phyloP scores from a whole-genome alignment of 352 stramenopile genomes.

The Globisporangium parvum region DNA sequence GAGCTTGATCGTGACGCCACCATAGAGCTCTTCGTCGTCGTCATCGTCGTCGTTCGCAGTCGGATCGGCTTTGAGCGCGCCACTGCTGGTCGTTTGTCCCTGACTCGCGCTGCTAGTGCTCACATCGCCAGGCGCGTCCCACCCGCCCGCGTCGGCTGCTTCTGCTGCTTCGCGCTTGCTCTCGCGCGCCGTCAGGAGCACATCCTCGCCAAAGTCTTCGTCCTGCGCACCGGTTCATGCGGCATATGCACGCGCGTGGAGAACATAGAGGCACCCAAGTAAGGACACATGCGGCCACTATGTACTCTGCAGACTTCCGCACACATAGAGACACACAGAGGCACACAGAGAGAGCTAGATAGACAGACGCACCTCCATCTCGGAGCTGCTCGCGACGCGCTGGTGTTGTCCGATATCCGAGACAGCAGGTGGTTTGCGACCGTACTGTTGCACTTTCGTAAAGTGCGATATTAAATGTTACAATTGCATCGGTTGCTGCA shows the following conservation, averaged over 20 bases:
- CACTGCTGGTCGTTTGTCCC: no score
- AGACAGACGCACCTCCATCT: constrained; percentile 22
- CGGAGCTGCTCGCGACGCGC: no score
- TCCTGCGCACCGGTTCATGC: constrained; percentile 23
- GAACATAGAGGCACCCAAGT: no score
- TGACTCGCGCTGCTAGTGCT: neutral
- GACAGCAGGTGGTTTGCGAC: no score
- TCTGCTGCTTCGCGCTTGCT: constrained; percentile 13
- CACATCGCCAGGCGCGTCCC: neutral
- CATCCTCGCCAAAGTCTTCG: constrained; percentile 77
- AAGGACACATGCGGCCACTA: neutral
- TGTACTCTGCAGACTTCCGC: no score
- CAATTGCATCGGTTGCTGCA: no score
- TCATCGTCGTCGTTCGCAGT: constrained; percentile 18
- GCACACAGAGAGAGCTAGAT: no score
- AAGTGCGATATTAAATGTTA: neutral
- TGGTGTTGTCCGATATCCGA: no score
- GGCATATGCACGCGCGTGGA: constrained; percentile 12
- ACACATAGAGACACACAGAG: neutral
- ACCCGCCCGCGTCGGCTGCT: constrained; percentile 4
- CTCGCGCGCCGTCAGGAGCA: constrained; percentile 33
- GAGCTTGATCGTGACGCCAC: constrained; percentile 69
- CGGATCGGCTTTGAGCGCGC: neutral
- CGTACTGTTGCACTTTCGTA: no score
- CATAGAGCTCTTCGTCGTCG: constrained; percentile 73